Percentiles rank a stretch among this genome's conserved stretches.
phyloP scores from a whole-genome alignment of 139 green algal genomes.

The Chlorella ohadii region DNA sequence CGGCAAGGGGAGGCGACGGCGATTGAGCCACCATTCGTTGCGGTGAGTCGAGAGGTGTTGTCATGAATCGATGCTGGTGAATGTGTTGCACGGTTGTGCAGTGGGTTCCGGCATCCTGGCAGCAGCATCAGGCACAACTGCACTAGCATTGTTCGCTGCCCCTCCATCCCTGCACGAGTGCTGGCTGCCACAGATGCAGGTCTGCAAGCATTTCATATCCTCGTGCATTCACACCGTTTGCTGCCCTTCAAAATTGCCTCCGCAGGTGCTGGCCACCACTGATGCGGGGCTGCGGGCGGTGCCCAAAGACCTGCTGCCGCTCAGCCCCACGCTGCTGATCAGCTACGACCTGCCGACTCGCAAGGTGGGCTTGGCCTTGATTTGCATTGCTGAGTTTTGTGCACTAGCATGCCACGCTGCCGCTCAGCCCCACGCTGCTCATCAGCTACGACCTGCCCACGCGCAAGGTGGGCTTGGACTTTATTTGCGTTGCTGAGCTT shows the following conservation, averaged over 20 bases:
- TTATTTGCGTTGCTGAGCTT: too few relatives aligned
- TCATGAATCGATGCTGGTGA: too few relatives aligned
- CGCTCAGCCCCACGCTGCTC: too few relatives aligned
- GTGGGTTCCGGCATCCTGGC: too few relatives aligned
- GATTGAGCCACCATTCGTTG: background rate
- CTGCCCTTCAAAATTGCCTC: background rate
- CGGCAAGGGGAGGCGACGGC: too few relatives aligned
- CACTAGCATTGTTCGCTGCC: background rate
- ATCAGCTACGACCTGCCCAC: background rate
- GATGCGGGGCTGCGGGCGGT: conserved; percentile 27
- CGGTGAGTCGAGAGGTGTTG: background rate
- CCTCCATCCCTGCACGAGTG: background rate
- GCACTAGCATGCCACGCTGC: too few relatives aligned
- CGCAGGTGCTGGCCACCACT: conserved; percentile 35
- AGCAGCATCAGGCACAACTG: too few relatives aligned
- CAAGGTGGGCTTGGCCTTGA: conserved; percentile 22
- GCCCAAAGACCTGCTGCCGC: conserved; percentile 33
- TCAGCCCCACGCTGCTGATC: conserved; percentile 40
- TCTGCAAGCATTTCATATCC: too few relatives aligned
- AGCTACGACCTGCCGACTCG: conserved; percentile 42
- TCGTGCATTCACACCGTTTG: too few relatives aligned
- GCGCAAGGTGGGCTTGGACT: background rate
- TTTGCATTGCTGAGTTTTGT: too few relatives aligned
- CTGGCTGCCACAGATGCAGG: background rate
- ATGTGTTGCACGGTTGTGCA: too few relatives aligned